phyloP scores from a whole-genome alignment of 2,329 filamentous ascomycete species.

The Aquanectria penicillioides region DNA sequence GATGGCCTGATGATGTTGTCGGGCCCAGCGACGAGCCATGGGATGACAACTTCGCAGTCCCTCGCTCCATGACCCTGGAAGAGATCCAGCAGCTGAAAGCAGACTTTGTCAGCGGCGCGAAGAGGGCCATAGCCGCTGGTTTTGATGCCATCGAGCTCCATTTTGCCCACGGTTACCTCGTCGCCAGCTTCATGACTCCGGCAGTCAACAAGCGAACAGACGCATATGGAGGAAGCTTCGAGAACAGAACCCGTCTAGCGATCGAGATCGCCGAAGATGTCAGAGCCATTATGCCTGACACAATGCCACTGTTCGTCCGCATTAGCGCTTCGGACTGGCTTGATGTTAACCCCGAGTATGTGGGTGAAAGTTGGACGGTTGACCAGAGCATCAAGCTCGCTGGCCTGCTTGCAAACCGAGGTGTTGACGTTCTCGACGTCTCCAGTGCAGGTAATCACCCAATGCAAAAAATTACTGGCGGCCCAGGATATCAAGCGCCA shows the following conservation, averaged over 20 bases:
- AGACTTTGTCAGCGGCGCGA: constrained; percentile 64
- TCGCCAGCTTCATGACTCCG: constrained; percentile 76
- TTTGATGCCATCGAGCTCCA: constrained; percentile 79
- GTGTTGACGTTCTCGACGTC: constrained; percentile 81
- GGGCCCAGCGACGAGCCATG: constrained; percentile 62
- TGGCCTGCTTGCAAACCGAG: constrained; percentile 68
- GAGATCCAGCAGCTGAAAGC: constrained; percentile 74
- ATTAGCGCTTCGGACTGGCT: constrained; percentile 83
- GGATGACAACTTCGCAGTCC: constrained; percentile 65
- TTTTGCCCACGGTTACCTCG: constrained; percentile 81
- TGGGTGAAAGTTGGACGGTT: constrained; percentile 72
- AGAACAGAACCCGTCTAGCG: constrained; percentile 75
- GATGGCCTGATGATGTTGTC: constrained; percentile 64
- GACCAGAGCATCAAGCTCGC: constrained; percentile 73
- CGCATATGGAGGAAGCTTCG: constrained; percentile 73
- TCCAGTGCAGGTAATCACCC: constrained; percentile 73
- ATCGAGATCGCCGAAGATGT: constrained; percentile 74
- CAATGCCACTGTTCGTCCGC: constrained; percentile 78
- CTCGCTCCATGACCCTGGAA: constrained; percentile 70
- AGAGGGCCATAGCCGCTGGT: constrained; percentile 70
- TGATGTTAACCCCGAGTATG: constrained; percentile 64
- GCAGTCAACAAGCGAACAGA: constrained; percentile 76
- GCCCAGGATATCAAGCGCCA: constrained; percentile 75
- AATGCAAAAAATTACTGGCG: constrained; percentile 64
- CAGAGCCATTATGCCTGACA: constrained; percentile 69